Evolutionary conservation across 2,329 filamentous ascomycete genomes (phyloP), one percentile per base, ranked within the genome.

Genomic region (Verticillium longisporum): DNA sequence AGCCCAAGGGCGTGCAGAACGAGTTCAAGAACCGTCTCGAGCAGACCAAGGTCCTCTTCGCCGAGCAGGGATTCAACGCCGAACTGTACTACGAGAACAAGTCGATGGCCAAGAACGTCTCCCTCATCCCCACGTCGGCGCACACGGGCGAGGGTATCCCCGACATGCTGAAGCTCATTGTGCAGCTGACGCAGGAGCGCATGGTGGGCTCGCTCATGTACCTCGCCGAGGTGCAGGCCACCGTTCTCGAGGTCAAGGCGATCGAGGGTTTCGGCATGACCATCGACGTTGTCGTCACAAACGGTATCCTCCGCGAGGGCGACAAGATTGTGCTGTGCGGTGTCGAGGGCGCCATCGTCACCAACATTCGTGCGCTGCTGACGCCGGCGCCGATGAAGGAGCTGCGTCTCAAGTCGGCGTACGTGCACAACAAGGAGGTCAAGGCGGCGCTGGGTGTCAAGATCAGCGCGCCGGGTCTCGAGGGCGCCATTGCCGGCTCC

Each of bases 111-210:
- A 90, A 88, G 73, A 90, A 88, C 70, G 95, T 99, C 62, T 99
- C 95, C n/a, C 83, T 99, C 62, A 92, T 97, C 59, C 95, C 95
- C 50, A 99, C 96, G 4, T 98, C 95, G 3, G 96, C 96, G 15
- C 92, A 97, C 77, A 98, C 95, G n/a, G 96, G 95, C 69, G 95
- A 99, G 79, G 95, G 95, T 87, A 94, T 99, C 67, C 95, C 95
- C 31, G 95, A 99, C 75, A 94, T 99, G 92, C 81, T 99, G 70
- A 99, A 97, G 84, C 88, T 99, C 63, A 90, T 99, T 67, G 80
- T 96, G 57, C 88, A 90, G 69, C 84, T 99, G 62, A 97, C 93
- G 1, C 96, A 99, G 77, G 93, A 98, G 79, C 90, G 95, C 70
- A 98, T 99, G 92, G 94, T 95, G 55, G 91, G 89, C 69, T 91